Base-by-base conservation (phyloP, 495 filamentous ascomycete genomes). In the Cladorrhinum samala region DNA sequence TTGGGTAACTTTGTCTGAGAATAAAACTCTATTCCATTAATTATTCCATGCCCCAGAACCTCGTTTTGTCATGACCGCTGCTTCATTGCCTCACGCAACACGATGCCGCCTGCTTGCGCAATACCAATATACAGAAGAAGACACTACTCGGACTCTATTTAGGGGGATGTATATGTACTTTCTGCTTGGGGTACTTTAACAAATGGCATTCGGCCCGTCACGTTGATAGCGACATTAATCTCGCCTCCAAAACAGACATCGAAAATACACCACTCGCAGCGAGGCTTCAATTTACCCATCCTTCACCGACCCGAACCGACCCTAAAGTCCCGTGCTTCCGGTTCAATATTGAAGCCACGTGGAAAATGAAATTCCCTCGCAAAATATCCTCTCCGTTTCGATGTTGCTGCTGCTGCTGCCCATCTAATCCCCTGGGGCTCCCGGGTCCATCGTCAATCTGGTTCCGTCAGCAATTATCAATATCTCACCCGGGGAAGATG, bases 401-500 rank as follows among this genome's bases (percentile, higher is more conserved):
- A 33, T 33, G 5, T 33, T 33, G 27, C 27, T 33, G 11, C 27
- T 33, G n/a, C n/a, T n/a, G n/a, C 27, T 33, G 11, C 11, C 27
- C 11, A 33, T 6, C 27, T 11, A 33, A 33, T 33, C 27, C 27
- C 11, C 27, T 11, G 27, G 27, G 11, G 6, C 27, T 5, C 27
- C 27, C 27, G 27, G 11, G 11, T 5, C 5, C 11, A 11, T 5
- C 11, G 27, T 6, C 27, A 33, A 33, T 33, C 16, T 52, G 23
- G 38, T 33, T 30, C 19, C 16, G 50, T 53, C 50, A 53, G 50
- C 50, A 53, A 45, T 53, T 11, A 33, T 33, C 6, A 11, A 5
- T 33, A 11, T 9, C 40, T 52, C 50, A 53, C 38, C 40, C 49
- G 40, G 50, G 50, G 50, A 53, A 53, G 25, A 21, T 19, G 9